Percentiles rank a stretch among this genome's conserved stretches.
phyloP scores from a whole-genome alignment of 257 asterid species.

The Fraxinus quadrangulata region DNA sequence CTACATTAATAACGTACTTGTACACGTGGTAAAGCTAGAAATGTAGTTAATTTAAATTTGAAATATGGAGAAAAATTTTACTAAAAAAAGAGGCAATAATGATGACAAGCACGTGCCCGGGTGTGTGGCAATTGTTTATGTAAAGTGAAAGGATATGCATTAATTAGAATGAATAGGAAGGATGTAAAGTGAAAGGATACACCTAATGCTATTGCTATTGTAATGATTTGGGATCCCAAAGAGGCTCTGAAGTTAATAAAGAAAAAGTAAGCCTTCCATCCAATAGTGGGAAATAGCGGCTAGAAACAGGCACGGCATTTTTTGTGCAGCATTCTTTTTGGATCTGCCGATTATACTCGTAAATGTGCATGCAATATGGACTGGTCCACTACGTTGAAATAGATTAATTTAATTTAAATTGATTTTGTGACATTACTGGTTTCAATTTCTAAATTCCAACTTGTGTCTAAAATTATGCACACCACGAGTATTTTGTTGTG shows the following conservation, averaged over 20 bases:
- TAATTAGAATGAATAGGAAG: constrained; percentile 1
- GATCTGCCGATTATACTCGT: background rate
- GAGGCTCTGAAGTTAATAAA: constrained; percentile 2
- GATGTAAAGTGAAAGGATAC: constrained; percentile 3
- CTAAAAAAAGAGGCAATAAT: background rate
- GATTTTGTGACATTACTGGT: background rate
- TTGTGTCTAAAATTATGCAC: background rate
- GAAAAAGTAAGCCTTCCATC: background rate
- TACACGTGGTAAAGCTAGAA: too few species aligned
- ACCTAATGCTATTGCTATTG: background rate
- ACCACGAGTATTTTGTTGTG: too few species aligned
- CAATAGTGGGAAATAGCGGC: constrained; percentile 21
- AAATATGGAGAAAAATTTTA: background rate
- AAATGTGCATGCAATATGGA: background rate
- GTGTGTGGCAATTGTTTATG: background rate
- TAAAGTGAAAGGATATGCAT: background rate
- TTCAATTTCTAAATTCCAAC: background rate
- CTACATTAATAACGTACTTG: too few species aligned
- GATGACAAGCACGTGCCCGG: background rate
- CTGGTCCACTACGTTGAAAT: too few species aligned
- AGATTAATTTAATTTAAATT: background rate
- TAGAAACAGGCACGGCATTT: background rate
- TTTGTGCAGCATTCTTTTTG: constrained; percentile 13
- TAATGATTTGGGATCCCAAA: constrained; percentile 35
- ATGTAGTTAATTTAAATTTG: background rate